Percentiles rank a stretch among this genome's conserved stretches.
These are phyloP conservation scores for Trametes meyenii DNA, from an alignment of 768 basidiomycete species.

Conservation along the genomic window DNA sequence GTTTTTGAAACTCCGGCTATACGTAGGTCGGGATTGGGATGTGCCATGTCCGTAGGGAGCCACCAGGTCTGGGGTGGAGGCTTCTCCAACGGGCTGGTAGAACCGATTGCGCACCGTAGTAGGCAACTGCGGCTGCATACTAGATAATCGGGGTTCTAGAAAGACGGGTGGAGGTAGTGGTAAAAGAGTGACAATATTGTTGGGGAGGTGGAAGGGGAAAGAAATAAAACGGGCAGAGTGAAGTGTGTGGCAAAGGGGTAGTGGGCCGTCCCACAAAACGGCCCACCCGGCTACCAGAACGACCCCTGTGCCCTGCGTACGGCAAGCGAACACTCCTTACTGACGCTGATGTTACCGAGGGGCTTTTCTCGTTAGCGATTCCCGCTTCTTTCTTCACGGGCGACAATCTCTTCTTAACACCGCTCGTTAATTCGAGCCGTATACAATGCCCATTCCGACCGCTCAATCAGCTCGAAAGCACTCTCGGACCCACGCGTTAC, in stretches of 20 bases:
- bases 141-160: background rate
- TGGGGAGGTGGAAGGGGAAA: background rate
- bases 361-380: too few relatives aligned
- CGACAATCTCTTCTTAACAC: too few relatives aligned
- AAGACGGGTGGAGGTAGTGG: background rate
- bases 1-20: background rate
- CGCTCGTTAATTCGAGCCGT: too few relatives aligned
- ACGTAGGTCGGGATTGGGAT: background rate
- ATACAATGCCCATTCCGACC: too few relatives aligned
- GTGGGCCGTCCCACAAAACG: background rate
- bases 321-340: too few relatives aligned
- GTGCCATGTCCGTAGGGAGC: background rate
- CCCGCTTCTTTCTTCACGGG: too few relatives aligned
- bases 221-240: background rate
- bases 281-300: background rate
- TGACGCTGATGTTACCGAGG: too few relatives aligned
- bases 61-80: background rate
- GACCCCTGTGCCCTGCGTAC: too few relatives aligned
- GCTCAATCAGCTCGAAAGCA: too few relatives aligned
- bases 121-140: background rate
- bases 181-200: background rate
- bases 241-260: too few relatives aligned
- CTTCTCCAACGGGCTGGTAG: background rate
- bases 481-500: too few relatives aligned
- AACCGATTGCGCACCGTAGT: background rate